Base-by-base conservation (phyloP, 2,329 filamentous ascomycete genomes). In the Emergomyces orientalis region DNA sequence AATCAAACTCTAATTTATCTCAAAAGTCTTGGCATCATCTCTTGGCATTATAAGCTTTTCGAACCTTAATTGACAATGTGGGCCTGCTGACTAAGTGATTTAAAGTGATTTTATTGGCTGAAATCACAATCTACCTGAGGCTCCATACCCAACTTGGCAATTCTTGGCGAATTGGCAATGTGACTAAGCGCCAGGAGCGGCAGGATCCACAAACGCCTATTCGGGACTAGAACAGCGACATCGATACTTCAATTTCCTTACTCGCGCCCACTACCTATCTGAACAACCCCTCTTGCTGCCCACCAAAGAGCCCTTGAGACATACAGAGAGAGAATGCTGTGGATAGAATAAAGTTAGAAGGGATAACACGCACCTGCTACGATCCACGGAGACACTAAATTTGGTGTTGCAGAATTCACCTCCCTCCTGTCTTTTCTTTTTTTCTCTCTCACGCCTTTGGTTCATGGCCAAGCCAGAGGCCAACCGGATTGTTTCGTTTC, bases 11-110 rank as follows among this genome's bases (percentile, higher is more conserved):
- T n/a, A n/a, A n/a, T n/a, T n/a, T n/a, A n/a, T n/a, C n/a, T n/a
- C n/a, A n/a, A n/a, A n/a, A n/a, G n/a, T n/a, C n/a, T n/a, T n/a
- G n/a, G n/a, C n/a, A n/a, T n/a, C n/a, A n/a, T n/a, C n/a, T 47
- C 57, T 59, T 59, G 57, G 56, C 56, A 47, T 30, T 45, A 34
- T 45, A 59, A 45, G 56, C 41, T 47, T 59, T 59, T 6, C 25
- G 25, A 47, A 57, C 34, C 22, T 59, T 45, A 47, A 34, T 7
- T 4, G n/a, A 19, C 54, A 39, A 22, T 30, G 22, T 4, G 1
- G 22, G 22, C 9, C 3, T 2, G 17, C 37, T 27, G 17, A 56
- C 52, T 39, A 37, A 56, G 19, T 3, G 1, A 2, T 32, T 59
- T 6, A 0, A 1, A 25, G 41, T 19, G 7, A 22, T 59, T 34